Evolutionary conservation across 352 stramenopile species (phyloP), one percentile per base, ranked within the genome.

Genomic region (Phytopythium chamaehyphon): DNA sequence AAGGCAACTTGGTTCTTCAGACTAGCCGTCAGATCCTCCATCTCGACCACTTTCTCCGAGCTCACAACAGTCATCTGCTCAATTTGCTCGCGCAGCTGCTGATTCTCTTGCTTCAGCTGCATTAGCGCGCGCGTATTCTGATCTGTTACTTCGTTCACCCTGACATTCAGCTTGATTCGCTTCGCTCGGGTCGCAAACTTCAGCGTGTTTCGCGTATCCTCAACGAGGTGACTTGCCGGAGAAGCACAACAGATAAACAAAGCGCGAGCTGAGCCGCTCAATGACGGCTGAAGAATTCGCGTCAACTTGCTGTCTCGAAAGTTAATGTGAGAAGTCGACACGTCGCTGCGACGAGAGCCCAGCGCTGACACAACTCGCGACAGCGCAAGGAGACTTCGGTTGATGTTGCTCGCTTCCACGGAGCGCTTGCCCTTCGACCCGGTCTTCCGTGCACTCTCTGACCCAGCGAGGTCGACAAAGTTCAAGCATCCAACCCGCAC

Each of bases 301-400:
- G 93, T 98, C 15, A 98, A 81, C 57, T 97, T 97, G 10, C 84
- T 96, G 59, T 98, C 90, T 21, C 93, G 72, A 44, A 96, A 98
- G 18, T 93, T 93, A 19, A 98, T 82, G 54, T 98, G 92, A 26
- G 64, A 54, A 19, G 51, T 61, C 15, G 40, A 47, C 12, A 38
- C 37, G 12, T 70, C 86, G 16, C 95, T 69, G 19, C 79, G 95
- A 59, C 88, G 81, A 47, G 95, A 76, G 19, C 81, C 86, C 4
- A 96, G 69, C n/a, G 96, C 95, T 36, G 97, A 94, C 21, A 86
- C 88, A 57, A 80, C 86, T 83, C 86, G 94, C 47, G 77, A 96
- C 46, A 79, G 73, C 60, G 69, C 95, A 56, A 75, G 88, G 45
- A 87, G 57, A 44, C 67, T 90, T 53, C 72, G 76, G 70, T 88